A percentile compares a stretch with the other conserved stretches of the same genome.
Evolutionary conservation across 1,284 basidiomycete genomes (phyloP).

Genomic region (Microbotryomycetes sp.): DNA sequence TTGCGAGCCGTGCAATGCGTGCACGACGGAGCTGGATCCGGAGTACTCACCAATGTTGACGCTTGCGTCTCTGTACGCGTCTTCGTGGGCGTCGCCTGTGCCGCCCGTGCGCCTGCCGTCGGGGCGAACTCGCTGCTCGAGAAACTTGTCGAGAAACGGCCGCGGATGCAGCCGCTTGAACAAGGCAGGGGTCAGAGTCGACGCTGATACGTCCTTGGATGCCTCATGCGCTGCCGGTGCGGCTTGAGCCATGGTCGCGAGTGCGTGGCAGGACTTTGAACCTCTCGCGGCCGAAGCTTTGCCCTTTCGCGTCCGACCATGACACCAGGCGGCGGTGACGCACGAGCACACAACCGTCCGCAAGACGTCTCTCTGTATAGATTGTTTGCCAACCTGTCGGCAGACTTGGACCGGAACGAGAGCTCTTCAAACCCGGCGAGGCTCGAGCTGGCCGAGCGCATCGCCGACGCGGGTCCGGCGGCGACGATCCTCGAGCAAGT

Average conservation of each 20-base stretch:
- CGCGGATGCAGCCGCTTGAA: conserved; percentile 76
- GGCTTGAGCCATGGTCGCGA: background rate
- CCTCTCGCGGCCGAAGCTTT: background rate
- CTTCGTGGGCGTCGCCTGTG: background rate
- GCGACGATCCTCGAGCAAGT: background rate
- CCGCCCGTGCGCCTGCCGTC: conserved; percentile 54
- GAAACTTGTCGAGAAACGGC: conserved; percentile 69
- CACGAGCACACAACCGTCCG: too few relatives aligned
- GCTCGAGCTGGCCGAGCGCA: too few relatives aligned
- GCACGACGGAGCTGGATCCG: too few relatives aligned
- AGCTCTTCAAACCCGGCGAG: too few relatives aligned
- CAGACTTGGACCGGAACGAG: too few relatives aligned
- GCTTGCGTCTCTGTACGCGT: conserved; percentile 59
- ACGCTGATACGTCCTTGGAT: background rate
- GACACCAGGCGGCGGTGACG: background rate
- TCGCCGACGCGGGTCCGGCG: too few relatives aligned
- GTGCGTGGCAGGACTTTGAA: background rate
- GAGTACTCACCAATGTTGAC: conserved; percentile 60
- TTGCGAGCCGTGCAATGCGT: too few relatives aligned
- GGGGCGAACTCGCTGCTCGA: conserved; percentile 61
- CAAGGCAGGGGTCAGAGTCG: conserved; percentile 44
- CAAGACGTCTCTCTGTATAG: background rate
- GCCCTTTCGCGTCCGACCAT: background rate
- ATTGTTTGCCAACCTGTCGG: background rate
- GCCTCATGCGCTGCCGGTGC: background rate